Evolutionary conservation across 148 eudicot genomes (phyloP).

Genomic region (Vaccinium macrocarpon): DNA sequence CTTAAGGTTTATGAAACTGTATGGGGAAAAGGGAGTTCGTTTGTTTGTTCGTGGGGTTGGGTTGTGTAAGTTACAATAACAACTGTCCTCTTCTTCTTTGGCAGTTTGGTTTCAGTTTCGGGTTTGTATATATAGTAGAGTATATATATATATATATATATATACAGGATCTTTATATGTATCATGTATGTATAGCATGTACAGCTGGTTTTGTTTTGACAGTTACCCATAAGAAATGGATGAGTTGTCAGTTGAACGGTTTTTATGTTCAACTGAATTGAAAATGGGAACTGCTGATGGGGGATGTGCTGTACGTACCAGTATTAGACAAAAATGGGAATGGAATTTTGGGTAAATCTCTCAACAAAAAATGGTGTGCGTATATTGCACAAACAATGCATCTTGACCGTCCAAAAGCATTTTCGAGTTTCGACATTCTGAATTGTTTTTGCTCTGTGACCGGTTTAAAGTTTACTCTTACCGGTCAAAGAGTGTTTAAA

Average conservation of each 20-base stretch:
- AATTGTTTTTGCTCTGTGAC: too few species aligned
- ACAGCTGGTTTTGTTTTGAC: background rate
- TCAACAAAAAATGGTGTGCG: too few species aligned
- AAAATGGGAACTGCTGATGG: background rate
- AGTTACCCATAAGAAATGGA: background rate
- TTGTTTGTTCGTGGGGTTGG: background rate
- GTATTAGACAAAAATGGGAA: background rate
- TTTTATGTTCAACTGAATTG: background rate
- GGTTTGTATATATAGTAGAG: background rate
- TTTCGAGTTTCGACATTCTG: too few species aligned
- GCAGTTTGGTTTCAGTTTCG: constrained; percentile 6
- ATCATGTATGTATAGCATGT: background rate
- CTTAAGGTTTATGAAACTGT: background rate
- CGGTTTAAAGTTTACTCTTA: too few species aligned
- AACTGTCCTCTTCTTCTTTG: background rate
- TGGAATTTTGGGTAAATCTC: background rate
- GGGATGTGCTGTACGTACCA: background rate
- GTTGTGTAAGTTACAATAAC: background rate
- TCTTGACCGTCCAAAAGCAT: too few species aligned
- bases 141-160: too few species aligned
- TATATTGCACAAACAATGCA: too few species aligned
- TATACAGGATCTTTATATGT: background rate
- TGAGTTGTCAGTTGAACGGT: constrained; percentile 22
- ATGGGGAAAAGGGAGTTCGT: background rate
- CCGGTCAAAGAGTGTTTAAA: too few species aligned